Conservation (phyloP, 1,139 yeast genomes). For the Saccharomycopsis crataegensis region DNA sequence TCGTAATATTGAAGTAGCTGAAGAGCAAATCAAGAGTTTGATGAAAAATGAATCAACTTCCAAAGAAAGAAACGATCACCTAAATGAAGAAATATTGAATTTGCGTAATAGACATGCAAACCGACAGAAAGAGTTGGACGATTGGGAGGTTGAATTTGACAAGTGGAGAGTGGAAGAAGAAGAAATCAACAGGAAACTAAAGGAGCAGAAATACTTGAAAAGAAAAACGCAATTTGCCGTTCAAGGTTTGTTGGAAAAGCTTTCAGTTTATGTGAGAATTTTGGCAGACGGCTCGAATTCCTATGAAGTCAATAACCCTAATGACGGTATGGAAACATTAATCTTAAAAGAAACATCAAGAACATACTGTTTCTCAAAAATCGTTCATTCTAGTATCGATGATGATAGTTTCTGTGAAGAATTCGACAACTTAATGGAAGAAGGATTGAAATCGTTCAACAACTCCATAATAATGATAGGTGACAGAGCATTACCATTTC, state of each 20-base stretch:
- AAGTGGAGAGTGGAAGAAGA: neutral
- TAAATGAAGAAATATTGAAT: neutral
- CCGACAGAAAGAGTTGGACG: neutral
- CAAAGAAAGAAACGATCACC: neutral
- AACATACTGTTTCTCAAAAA: slow-evolving; percentile 1
- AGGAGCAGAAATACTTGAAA: neutral
- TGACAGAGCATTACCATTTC: neutral
- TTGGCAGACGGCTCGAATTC: neutral
- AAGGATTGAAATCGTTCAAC: slow-evolving; percentile 3
- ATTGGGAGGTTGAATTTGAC: slow-evolving; percentile 4
- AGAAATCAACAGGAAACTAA: neutral
- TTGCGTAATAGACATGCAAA: neutral
- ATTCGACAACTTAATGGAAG: slow-evolving; percentile 5
- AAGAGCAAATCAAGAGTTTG: slow-evolving; percentile 1
- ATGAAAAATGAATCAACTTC: neutral
- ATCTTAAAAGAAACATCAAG: neutral
- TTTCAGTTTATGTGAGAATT: slow-evolving; percentile 2
- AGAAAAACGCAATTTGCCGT: slow-evolving; percentile 10
- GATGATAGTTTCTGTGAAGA: slow-evolving; percentile 1
- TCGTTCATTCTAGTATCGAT: neutral
- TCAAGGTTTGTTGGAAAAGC: slow-evolving; percentile 5
- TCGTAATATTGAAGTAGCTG: neutral
- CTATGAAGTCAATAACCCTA: neutral
- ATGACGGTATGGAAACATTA: neutral
- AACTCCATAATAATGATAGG: slow-evolving; percentile 8